Conservation (phyloP, 805 yeast species). For the Wickerhamia fluorescens region DNA sequence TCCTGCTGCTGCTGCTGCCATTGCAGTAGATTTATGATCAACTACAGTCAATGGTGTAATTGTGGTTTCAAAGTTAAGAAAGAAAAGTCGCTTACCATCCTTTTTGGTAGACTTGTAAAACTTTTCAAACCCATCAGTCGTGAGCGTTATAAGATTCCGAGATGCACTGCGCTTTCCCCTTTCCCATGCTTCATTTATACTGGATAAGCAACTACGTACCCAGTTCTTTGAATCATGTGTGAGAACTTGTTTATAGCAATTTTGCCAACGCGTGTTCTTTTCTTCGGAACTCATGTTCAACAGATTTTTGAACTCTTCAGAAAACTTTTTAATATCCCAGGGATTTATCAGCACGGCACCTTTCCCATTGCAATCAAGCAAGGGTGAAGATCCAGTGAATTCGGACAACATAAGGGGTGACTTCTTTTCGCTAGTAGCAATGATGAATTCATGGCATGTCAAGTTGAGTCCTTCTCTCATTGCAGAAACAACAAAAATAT, state of each 20-base stretch:
- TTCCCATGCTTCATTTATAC: conserved; percentile 41
- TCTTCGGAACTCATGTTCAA: conserved; percentile 60
- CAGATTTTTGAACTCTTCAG: conserved; percentile 57
- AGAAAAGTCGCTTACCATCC: conserved; percentile 37
- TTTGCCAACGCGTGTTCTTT: conserved; percentile 53
- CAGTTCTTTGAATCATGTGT: conserved; percentile 69
- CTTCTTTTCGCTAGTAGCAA: conserved; percentile 60
- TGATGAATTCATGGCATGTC: conserved; percentile 90
- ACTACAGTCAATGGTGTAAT: conserved; percentile 1
- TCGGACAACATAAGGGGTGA: conserved; percentile 86
- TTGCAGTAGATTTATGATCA: conserved; percentile 16
- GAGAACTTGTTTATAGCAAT: conserved; percentile 49
- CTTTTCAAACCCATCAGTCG: conserved; percentile 23
- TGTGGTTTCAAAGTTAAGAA: conserved; percentile 44
- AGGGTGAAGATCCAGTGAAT: conserved; percentile 88
- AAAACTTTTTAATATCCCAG: conserved; percentile 70
- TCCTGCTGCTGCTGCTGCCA: conserved; percentile 8
- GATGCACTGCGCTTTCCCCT: conserved; percentile 21
- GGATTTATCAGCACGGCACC: conserved; percentile 84
- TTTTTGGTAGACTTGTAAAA: conserved; percentile 18
- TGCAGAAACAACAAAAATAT: conserved; percentile 78
- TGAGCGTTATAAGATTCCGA: conserved; percentile 23
- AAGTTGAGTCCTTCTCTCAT: conserved; percentile 96
- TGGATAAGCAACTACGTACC: conserved; percentile 52
- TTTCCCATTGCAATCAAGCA: conserved; percentile 43